These are phyloP conservation scores for Priceomyces haplophilus DNA, from an alignment of 805 yeast species.

Conservation along the genomic window DNA sequence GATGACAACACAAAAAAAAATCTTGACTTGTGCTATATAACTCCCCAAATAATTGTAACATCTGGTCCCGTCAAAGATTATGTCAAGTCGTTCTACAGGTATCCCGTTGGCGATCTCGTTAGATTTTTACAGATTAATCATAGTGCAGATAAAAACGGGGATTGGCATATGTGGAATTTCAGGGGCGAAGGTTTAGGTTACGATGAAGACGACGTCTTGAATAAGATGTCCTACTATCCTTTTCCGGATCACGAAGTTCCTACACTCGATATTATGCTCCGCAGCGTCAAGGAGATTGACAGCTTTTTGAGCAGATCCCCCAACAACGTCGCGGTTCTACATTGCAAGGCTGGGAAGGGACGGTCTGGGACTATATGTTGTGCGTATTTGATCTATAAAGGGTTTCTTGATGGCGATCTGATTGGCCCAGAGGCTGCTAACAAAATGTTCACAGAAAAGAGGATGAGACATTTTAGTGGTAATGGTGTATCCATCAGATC, in stretches of 20 bases:
- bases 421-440: constrained; percentile 35
- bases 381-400: constrained; percentile 60
- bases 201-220: constrained; percentile 35
- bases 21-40: constrained; percentile 67
- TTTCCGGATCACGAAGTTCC: constrained; percentile 81
- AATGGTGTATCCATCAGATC: constrained; percentile 69
- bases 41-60: constrained; percentile 63
- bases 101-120: constrained; percentile 50
- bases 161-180: constrained; percentile 77
- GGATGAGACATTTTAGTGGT: constrained; percentile 58
- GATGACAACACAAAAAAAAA: constrained; percentile 19
- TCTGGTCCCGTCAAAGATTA: constrained; percentile 64
- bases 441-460: constrained; percentile 47
- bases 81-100: constrained; percentile 48
- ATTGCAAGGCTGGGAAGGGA: constrained; percentile 92
- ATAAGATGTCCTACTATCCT: constrained; percentile 44
- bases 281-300: constrained; percentile 44
- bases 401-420: constrained; percentile 3
- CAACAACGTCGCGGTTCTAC: constrained; percentile 61
- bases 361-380: constrained; percentile 77
- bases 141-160: constrained; percentile 45
- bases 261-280: constrained; percentile 50
- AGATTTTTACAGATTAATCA: constrained; percentile 46
- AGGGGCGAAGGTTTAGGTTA: constrained; percentile 53
- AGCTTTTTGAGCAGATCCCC: constrained; percentile 32